Evolutionary conservation across 1,284 basidiomycete species (phyloP).

Genomic region (Rhodotorula sp.): DNA sequence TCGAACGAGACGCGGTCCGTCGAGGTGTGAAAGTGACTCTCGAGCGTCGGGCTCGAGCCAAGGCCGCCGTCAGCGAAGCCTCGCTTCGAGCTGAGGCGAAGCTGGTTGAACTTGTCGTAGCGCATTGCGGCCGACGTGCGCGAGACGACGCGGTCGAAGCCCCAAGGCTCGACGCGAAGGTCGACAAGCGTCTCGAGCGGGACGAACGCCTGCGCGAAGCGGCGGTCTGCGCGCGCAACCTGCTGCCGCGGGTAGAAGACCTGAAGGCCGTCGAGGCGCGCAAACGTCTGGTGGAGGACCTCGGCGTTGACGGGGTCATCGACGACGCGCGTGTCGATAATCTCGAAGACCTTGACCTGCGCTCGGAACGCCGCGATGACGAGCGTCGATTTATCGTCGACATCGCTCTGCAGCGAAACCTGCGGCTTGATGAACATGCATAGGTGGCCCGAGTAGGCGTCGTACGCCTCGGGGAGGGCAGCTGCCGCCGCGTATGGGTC

Average conservation of each 20-base stretch:
- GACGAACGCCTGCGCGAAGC: slow-evolving; percentile 55
- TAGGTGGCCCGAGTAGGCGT: slow-evolving; percentile 66
- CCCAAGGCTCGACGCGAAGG: slow-evolving; percentile 72
- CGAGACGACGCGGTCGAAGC: slow-evolving; percentile 86
- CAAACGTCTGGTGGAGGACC: slow-evolving; percentile 81
- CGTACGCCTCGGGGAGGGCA: slow-evolving; percentile 53
- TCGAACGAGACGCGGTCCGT: slow-evolving; percentile 66
- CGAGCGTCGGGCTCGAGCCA: slow-evolving; percentile 12
- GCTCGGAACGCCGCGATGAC: slow-evolving; percentile 81
- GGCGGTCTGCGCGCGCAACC: slow-evolving; percentile 3
- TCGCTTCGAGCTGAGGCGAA: slow-evolving; percentile 66
- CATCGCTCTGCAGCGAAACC: slow-evolving; percentile 73
- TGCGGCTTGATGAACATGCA: slow-evolving; percentile 89
- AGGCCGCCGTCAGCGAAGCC: slow-evolving; percentile 12
- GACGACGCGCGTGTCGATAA: slow-evolving; percentile 75
- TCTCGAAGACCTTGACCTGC: slow-evolving; percentile 75
- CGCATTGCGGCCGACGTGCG: slow-evolving; percentile 83
- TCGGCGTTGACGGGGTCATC: slow-evolving; percentile 84
- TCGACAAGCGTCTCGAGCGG: slow-evolving; percentile 89
- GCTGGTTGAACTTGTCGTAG: slow-evolving; percentile 93
- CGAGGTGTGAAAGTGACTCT: slow-evolving; percentile 36
- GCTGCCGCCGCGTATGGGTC: slow-evolving; percentile 43
- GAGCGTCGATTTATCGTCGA: slow-evolving; percentile 65
- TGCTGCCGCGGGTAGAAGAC: slow-evolving; percentile 70
- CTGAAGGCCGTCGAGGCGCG: slow-evolving; percentile 76